Base-by-base conservation (phyloP, 768 basidiomycete genomes). In the Suillus weaverae region DNA sequence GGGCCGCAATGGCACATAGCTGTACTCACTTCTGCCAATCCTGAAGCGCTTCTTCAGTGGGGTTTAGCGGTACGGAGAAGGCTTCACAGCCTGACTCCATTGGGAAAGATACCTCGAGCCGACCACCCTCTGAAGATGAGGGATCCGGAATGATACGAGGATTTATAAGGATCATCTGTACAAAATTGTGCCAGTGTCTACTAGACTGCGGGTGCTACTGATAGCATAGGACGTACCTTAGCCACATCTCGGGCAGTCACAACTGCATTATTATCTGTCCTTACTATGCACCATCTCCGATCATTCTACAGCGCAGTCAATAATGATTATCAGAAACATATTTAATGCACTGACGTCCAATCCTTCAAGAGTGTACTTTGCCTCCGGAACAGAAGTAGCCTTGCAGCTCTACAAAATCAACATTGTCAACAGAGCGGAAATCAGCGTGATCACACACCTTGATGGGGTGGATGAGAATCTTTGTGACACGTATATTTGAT, bases 201-300 rank as follows among this genome's bases (percentile, higher is more conserved):
- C 33, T 62, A n/a, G 20, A 8, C 46, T 1, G 18, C 46, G 16
- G 16, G 18, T 11, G 20, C 20, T 26, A 60, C 22, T 44, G n/a
- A 6, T 30, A 35, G 20, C 54, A 38, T 8, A 33, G 51, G 33
- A 54, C 67, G 30, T 70, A 86, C 91, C 81, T 87, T 87, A 32
- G 84, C 67, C 39, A 85, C 74, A 62, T 87, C 84, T 60, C 91
- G 83, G 6, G 91, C 91, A 2, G 91, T 94, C 50, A 93, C 77
- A 30, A 90, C 81, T 5, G 71, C 70, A 51, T 85, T 77, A 6
- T 80, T 84, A 10, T 78, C 76, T 4, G 81, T 82, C 67, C 88
- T 88, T 57, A 91, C 80, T 70, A 92, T 82, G 66, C 85, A 88
- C 85, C 90, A 91, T 73, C 78, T 81, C 67, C 91, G 82, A 70